Base-by-base conservation (phyloP, 148 eudicot genomes). In the Selenicereus undatus region DNA sequence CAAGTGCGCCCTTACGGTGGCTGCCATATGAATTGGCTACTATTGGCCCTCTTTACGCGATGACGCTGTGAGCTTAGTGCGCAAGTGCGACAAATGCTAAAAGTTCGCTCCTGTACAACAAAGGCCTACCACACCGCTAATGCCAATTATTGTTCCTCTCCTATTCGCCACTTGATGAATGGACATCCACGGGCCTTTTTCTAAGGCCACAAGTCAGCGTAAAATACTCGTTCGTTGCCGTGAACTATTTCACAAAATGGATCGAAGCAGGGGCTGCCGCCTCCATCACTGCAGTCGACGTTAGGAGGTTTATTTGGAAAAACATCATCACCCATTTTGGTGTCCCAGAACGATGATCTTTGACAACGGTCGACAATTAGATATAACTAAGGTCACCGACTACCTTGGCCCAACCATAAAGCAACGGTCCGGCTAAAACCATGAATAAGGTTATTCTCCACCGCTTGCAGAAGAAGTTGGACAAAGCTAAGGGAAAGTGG, bases 231-330 rank as follows among this genome's bases (percentile, higher is more conserved):
- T 6, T 80, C 0, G 69, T 72, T 7, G 30, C 70, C 0, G 64
- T 26, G 18, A 76, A 80, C 22, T 80, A 32, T 42, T 80, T 80
- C 52, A 80, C 69, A 17, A 80, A 80, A 13, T 71, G 76, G 82
- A 35, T 80, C 2, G 76, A 71, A 30, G 82, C 76, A 0, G 30
- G 52, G n/a, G 70, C 76, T 0, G 21, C 72, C 24, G 27, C 51
- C 0, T 52, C 21, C 3, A 72, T 72, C 50, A 71, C 11, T 8
- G 76, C 18, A 6, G 2, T 1, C 0, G 2, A 29, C 13, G 62
- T 69, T 3, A 16, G 30, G 9, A 70, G 24, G 16, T 51, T 79
- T n/a, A 22, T 79, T 4, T 48, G 68, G 45, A 17, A 27, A 27
- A 70, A 27, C 22, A 51, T 69, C 10, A 48, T 71, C 5, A 79